These are phyloP conservation scores for Metschnikowia continentalis DNA, from an alignment of 805 yeast genomes.

Conservation along the genomic window DNA sequence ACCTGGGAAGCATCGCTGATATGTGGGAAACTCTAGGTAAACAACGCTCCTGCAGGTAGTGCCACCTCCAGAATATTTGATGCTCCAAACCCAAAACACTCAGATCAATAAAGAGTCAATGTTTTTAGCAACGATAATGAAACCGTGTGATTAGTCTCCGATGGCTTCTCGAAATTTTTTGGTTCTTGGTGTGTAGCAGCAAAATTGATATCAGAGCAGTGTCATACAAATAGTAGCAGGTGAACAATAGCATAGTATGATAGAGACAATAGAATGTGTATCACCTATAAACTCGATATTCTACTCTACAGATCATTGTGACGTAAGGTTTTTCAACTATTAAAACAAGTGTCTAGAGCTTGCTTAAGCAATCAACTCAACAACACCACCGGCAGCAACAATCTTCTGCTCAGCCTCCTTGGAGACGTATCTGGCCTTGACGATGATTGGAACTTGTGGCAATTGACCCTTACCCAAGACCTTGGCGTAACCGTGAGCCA, in stretches of 20 bases:
- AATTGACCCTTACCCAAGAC: conserved; percentile 98
- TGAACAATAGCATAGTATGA: too few relatives aligned
- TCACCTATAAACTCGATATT: too few relatives aligned
- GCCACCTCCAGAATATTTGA: not conserved
- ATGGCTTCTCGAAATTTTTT: too few relatives aligned
- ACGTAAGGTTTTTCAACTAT: conserved; percentile 17
- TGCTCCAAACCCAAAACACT: not conserved
- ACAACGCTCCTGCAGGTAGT: not conserved
- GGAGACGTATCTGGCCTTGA: conserved; percentile 98
- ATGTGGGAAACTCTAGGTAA: not conserved
- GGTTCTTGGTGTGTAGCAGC: too few relatives aligned
- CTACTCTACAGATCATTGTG: not conserved
- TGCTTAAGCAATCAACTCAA: conserved; percentile 93
- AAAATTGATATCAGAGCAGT: too few relatives aligned
- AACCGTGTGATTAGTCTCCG: too few relatives aligned
- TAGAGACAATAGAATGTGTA: too few relatives aligned
- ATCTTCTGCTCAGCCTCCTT: conserved; percentile 99
- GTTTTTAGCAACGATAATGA: too few relatives aligned
- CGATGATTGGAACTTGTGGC: conserved; percentile 97
- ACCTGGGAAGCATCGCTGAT: not conserved
- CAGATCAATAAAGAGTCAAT: not conserved
- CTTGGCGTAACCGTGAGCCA: conserved; percentile 99
- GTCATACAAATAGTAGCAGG: too few relatives aligned
- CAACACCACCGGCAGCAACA: conserved; percentile 99
- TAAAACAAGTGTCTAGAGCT: conserved; percentile 15